Base-by-base conservation (phyloP, 1,139 yeast species). In the Zygosaccharomyces sapae region DNA sequence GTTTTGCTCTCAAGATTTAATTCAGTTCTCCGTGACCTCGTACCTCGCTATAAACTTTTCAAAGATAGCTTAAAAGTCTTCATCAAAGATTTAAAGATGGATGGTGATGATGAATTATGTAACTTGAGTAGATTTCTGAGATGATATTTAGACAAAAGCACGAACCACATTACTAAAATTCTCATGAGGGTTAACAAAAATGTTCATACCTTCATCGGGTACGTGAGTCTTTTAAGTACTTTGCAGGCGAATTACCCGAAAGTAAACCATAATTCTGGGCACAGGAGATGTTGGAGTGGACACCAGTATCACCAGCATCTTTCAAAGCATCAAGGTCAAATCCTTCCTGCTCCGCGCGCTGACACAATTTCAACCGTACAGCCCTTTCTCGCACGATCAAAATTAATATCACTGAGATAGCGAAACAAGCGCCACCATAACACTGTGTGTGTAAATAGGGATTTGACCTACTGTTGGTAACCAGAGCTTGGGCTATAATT, bases 391-490 rank as follows among this genome's bases (percentile, higher is more conserved):
- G 65, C 13, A 73, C 56, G 2, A 71, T 65, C 9, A 70, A 39
- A 31, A 69, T 55, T 43, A 64, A 43, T 10, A 63, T 2, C 16
- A 63, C 57, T 4, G 75, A 71, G 6, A 65, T 69, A 13, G 75
- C 52, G 51, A 75, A 76, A 39, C 76, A 65, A 29, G 69, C 58
- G 1, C 86, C 86, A 8, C 80, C 75, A 56, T 81, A 79, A 0
- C 82, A 74, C 58, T 83, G 88, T 8, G 84, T 72, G 58, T 80
- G 73, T 8, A 79, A 59, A 54, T 72, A 83, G 0, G 86, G 87
- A 39, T 69, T 70, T 53, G 25, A 37, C 57, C 52, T 8, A 53
- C 51, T 6, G 54, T 42, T 36, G 13, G 51, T 45, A 30, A 69
- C 65, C 48, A 81, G 61, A 1, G 79, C 70, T 50, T 80, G 70